Base-by-base conservation (phyloP, 2,329 filamentous ascomycete species). In the Fusarium camptoceras region DNA sequence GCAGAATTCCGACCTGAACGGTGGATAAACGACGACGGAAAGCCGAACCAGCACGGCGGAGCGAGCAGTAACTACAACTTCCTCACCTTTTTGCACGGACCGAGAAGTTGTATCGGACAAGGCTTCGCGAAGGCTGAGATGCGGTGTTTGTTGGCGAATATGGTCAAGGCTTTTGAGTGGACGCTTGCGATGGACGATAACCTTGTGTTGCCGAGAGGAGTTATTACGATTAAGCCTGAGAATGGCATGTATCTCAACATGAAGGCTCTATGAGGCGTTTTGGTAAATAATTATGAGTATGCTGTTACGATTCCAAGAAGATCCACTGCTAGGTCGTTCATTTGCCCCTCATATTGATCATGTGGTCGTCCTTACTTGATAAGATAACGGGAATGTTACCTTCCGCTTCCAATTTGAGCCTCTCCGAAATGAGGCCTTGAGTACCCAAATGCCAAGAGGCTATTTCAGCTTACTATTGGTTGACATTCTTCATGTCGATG, bases 41-140 rank as follows among this genome's bases (percentile, higher is more conserved):
- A 79, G 65, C 90, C 90, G 1, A 83, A 83, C 12, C 88, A 89
- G 56, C 88, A 87, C 9, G 93, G 92, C 2, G 91, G 91, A 7
- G 89, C 91, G 0, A 82, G 83, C 5, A 91, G 85, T 59, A 93
- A 93, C 76, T 94, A 91, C 76, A 85, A 87, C 3, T 90, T 92
- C 67, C 76, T 94, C 78, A 94, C 92, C 0, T 97, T 97, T 79
- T 78, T 97, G 53, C 93, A 97, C 75, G 94, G 94, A 0, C 93
- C 93, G 0, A 83, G 94, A 54, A 91, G 90, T 73, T 97, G 94
- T 75, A 97, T 97, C 68, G 94, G 94, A 0, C 87, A 90, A 76
- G 83, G 84, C 0, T 94, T 94, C 76, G 90, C 92, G 0, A 89
- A 88, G 74, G 87, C 90, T 0, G 93, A 95, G 80, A 88, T 94